These are phyloP conservation scores for Cladosporium sp. DNA, from an alignment of 2,329 filamentous ascomycete species.

Conservation along the genomic window DNA sequence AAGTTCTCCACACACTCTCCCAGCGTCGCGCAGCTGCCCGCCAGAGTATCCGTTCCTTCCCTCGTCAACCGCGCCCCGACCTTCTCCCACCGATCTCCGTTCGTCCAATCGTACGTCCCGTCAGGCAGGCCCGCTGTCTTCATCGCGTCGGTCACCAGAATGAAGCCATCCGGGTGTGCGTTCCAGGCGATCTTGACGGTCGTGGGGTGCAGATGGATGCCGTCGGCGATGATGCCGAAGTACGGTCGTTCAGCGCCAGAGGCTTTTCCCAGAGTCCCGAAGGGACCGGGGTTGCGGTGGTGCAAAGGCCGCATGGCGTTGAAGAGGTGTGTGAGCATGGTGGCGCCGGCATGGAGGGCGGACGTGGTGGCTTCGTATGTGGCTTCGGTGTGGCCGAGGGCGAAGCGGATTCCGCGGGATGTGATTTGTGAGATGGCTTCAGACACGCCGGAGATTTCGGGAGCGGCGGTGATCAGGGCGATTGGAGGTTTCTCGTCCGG, in stretches of 20 bases:
- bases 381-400: constrained; percentile 82
- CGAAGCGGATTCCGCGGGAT: constrained; percentile 65
- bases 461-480: constrained; percentile 81
- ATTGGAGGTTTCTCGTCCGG: constrained; percentile 44
- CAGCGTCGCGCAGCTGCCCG: constrained; percentile 53
- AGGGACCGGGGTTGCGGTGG: constrained; percentile 87
- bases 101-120: constrained; percentile 82
- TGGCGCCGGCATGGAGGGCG: constrained; percentile 70
- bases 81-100: constrained; percentile 64
- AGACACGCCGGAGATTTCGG: constrained; percentile 64
- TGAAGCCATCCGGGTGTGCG: constrained; percentile 76
- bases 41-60: constrained; percentile 74
- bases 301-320: constrained; percentile 90
- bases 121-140: constrained; percentile 79
- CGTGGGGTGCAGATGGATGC: constrained; percentile 84
- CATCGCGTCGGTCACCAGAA: constrained; percentile 92
- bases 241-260: constrained; percentile 56
- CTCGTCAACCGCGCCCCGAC: constrained; percentile 68
- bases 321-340: constrained; percentile 91
- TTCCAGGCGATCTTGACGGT: constrained; percentile 87
- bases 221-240: constrained; percentile 87
- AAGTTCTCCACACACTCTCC: constrained; percentile 82
- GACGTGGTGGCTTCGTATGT: constrained; percentile 75
- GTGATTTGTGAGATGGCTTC: constrained; percentile 63
- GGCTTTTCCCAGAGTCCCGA: constrained; percentile 70